These are phyloP conservation scores for Microascus cirrosus DNA, from an alignment of 2,329 filamentous ascomycete species.

Conservation along the genomic window DNA sequence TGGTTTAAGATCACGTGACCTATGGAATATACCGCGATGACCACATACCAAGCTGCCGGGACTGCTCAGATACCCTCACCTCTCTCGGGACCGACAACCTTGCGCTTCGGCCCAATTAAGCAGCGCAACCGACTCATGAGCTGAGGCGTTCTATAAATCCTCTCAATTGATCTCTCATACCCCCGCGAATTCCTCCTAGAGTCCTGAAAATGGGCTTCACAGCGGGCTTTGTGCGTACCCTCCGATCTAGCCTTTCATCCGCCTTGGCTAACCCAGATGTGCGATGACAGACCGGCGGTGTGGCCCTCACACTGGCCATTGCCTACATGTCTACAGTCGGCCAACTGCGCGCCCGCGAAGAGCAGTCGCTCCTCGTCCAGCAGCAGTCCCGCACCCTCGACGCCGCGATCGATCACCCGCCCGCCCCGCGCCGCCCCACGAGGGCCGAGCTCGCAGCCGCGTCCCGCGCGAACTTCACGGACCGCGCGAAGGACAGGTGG, in stretches of 20 bases:
- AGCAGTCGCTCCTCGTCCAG: conserved; percentile 44
- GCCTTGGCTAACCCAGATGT: background rate
- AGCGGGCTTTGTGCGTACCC: conserved; percentile 56
- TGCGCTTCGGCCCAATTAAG: background rate
- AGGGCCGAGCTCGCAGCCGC: conserved; percentile 38
- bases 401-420: conserved; percentile 36
- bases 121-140: background rate
- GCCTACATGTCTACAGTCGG: conserved; percentile 62
- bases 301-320: conserved; percentile 62
- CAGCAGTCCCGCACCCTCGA: conserved; percentile 44
- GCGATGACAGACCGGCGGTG: conserved; percentile 52
- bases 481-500: conserved; percentile 66
- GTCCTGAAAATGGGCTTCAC: conserved; percentile 54
- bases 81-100: background rate
- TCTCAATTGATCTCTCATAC: background rate
- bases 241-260: background rate
- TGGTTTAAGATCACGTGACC: background rate
- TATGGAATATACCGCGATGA: background rate
- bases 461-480: conserved; percentile 44
- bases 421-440: conserved; percentile 34
- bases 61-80: background rate
- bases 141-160: background rate
- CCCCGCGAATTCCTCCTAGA: background rate
- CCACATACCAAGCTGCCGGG: background rate
- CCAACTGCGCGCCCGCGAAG: conserved; percentile 56